These are phyloP conservation scores for Hyphopichia pseudoburtonii DNA, from an alignment of 1,139 yeast species.

Conservation along the genomic window DNA sequence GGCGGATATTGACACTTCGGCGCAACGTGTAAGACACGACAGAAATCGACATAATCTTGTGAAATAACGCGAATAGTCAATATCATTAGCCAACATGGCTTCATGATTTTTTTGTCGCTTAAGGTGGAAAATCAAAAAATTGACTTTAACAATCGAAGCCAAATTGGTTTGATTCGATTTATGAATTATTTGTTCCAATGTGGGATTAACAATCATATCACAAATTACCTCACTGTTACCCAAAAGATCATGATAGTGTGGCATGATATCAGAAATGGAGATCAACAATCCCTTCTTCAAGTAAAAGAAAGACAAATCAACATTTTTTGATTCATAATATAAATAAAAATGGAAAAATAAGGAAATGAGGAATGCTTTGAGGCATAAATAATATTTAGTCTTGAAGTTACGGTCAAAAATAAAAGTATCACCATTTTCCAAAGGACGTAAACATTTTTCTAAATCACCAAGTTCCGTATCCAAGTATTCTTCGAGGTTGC, in stretches of 20 bases:
- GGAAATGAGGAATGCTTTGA: slow-evolving; percentile 32
- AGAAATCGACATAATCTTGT: slow-evolving; percentile 28
- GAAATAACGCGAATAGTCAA: slow-evolving; percentile 18
- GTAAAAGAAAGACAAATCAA: slow-evolving; percentile 32
- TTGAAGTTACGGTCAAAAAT: slow-evolving; percentile 22
- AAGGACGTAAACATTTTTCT: slow-evolving; percentile 19
- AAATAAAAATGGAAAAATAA: slow-evolving; percentile 40
- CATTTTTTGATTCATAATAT: slow-evolving; percentile 35
- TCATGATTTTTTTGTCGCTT: slow-evolving; percentile 18
- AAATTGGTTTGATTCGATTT: slow-evolving; percentile 35
- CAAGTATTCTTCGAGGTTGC: slow-evolving; percentile 21
- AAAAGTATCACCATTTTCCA: slow-evolving; percentile 15
- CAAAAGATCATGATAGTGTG: slow-evolving; percentile 34
- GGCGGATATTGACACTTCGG: slow-evolving; percentile 36
- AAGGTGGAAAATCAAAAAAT: slow-evolving; percentile 19
- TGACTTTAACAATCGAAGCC: slow-evolving; percentile 31
- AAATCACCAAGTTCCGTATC: slow-evolving; percentile 19
- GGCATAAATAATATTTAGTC: slow-evolving; percentile 28
- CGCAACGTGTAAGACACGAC: slow-evolving; percentile 32
- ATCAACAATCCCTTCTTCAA: slow-evolving; percentile 33
- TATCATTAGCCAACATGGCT: slow-evolving; percentile 15
- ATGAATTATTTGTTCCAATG: slow-evolving; percentile 39
- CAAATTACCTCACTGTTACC: slow-evolving; percentile 32
- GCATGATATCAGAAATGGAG: slow-evolving; percentile 36
- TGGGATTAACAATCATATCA: slow-evolving; percentile 45